Evolutionary conservation across 768 basidiomycete species (phyloP), one percentile per base, ranked within the genome.

Genomic region (Clavulina sp.): DNA sequence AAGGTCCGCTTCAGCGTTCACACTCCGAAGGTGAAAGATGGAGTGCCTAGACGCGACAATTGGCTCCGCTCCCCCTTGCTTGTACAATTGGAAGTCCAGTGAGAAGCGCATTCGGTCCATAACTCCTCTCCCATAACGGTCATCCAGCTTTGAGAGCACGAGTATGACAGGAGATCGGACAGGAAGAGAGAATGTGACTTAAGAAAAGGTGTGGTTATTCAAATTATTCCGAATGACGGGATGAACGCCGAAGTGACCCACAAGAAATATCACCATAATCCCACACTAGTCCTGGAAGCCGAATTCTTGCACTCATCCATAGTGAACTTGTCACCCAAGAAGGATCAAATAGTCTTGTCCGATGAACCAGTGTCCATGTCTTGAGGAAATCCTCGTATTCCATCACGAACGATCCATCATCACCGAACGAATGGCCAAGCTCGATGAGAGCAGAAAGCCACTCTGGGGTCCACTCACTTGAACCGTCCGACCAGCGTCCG

Each of bases 371-470:
- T 2, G 66, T 64, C 61, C 70, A 74, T 33, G 63, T 58, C 21
- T 52, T 50, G 48, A 60, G 41, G 49, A 60, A 60, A 48, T 60
- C 59, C 57, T 38, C 13, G 48, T 46, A 56, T 48, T 76, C 75
- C 74, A 76, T 75, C 18, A 77, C 64, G 51, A 77, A 77, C 50
- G 73, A 65, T 1, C 75, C 76, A 52, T 73, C 70, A 70, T 61
- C 59, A 1, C 74, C 74, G 52, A 77, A 77, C 1, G 60, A 51
- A 59, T 77, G 74, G 3, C 62, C 65, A 0, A 78, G 62, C 28
- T 60, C 60, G 0, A 66, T 62, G 3, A 76, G 64, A 2, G 66
- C 60, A 23, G 63, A 63, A 0, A 75, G 54, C 75, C 74, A 76
- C 53, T 75, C 73, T 5, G 54, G 51, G 1, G 69, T 73, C 76